A percentile compares a stretch with the other conserved stretches of the same genome.
Evolutionary conservation across 331 rosid genomes (phyloP).

Genomic region (Rhamnella rubrinervis): DNA sequence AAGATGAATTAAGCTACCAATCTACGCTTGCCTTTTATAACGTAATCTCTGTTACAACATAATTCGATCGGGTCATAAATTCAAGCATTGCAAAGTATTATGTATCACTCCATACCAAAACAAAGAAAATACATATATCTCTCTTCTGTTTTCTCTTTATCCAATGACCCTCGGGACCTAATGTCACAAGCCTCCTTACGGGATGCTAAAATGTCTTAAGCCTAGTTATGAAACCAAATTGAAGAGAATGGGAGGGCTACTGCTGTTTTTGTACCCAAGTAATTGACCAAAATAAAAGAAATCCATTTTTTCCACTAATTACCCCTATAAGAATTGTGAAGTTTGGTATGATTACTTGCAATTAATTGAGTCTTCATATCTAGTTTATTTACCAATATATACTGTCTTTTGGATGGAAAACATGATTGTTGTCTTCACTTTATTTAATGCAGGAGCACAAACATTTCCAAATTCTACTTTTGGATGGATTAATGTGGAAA

Average conservation of each 20-base stretch:
- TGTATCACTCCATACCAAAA: no score
- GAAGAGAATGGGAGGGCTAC: no score
- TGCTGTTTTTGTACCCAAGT: no score
- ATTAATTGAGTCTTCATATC: no score
- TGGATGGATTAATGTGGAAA: constrained; percentile 72
- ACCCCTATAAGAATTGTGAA: background rate
- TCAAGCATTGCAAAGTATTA: background rate
- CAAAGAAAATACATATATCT: no score
- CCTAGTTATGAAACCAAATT: no score
- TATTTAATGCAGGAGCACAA: constrained; percentile 48
- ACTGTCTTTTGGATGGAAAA: background rate
- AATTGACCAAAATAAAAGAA: background rate
- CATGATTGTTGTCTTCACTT: background rate
- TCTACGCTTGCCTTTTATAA: background rate
- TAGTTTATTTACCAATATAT: no score
- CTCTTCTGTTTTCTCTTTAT: no score
- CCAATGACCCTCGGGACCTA: no score
- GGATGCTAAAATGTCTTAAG: no score
- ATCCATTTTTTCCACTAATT: background rate
- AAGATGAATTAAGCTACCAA: background rate
- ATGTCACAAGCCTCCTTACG: no score
- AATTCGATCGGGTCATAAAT: background rate
- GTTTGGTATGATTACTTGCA: no score
- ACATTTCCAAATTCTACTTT: constrained; percentile 43
- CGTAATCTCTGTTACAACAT: background rate